Evolutionary conservation across 192 early-diverging fungal genomes (phyloP).

Genomic region (Dispira parvispora): DNA sequence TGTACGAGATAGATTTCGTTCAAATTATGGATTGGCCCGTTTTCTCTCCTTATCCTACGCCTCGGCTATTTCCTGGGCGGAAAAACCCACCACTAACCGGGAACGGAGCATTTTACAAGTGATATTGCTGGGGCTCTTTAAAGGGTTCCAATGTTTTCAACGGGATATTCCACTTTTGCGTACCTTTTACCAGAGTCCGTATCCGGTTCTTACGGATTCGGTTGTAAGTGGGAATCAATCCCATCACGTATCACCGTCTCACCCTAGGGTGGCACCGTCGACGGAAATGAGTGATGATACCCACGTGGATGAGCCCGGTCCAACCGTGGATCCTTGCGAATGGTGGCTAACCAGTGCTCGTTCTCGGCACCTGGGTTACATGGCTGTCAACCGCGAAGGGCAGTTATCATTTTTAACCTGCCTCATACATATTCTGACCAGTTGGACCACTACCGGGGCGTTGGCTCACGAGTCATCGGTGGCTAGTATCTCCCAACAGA

Average conservation of each 20-base stretch:
- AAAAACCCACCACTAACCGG: slow-evolving; percentile 1
- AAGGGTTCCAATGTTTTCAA: background rate
- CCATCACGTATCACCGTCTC: background rate
- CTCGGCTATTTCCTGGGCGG: background rate
- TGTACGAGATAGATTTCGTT: background rate
- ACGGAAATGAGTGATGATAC: background rate
- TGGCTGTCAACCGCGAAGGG: background rate
- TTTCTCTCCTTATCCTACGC: background rate
- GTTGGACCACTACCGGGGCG: background rate
- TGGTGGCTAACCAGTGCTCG: too few relatives aligned
- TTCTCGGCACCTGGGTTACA: too few relatives aligned
- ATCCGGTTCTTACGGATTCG: background rate
- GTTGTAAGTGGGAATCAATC: background rate
- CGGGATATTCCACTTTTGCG: background rate
- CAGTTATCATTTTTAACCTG: slow-evolving; percentile 1
- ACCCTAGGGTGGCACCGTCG: background rate
- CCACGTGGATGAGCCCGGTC: background rate
- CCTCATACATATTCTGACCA: background rate
- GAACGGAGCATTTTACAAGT: background rate
- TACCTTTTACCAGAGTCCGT: background rate
- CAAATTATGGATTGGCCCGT: background rate
- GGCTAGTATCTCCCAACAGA: too few relatives aligned
- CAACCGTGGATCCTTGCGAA: too few relatives aligned
- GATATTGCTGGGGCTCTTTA: background rate
- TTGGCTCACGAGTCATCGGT: too few relatives aligned